Base-by-base conservation (phyloP, 2,329 filamentous ascomycete genomes). In the Epichloe elymi region DNA sequence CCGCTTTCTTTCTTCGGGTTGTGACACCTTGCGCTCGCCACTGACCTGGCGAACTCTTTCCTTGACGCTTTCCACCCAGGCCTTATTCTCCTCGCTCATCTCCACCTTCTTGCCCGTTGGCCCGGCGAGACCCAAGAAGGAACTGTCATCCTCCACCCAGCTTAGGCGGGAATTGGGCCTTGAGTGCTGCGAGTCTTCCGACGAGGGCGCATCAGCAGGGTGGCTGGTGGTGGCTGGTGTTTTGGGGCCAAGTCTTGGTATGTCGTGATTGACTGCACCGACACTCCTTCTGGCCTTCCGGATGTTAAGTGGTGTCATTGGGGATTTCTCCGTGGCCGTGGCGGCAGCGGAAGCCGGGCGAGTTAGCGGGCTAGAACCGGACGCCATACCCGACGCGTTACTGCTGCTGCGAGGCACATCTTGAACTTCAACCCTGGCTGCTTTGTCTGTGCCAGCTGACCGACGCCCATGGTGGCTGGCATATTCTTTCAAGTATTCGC, bases 401-500 rank as follows among this genome's bases (percentile, higher is more conserved):
- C 58, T 61, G 17, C 58, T 59, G 20, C 58, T 59, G 15, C 61
- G 63, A 12, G 71, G 68, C 6, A 74, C 56, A 55, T 80, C 78
- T 55, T 73, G 74, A 20, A 85, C 71, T 59, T 84, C 80, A 8
- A 84, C 73, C 61, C 75, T 78, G 51, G 74, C 70, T 46, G 74
- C 73, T 38, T 30, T 42, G 11, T 64, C 63, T 33, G 63, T 61
- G 50, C 67, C 67, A 53, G 70, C 65, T 48, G 78, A 78, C 41
- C 79, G 82, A n/a, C 87, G 83, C 42, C 87, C 86, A 64, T 98
- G 93, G 63, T 98, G 93, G 53, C 83, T 82, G 7, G 89, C 90
- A 61, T 96, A 98, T 65, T 95, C 88, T 59, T 89, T 85, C 41
- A 98, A 75, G 62, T 96, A 98, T 66, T 97, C 93, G 38, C 86